Evolutionary conservation across 331 rosid genomes (phyloP).

Genomic region (Arachis monticola): DNA sequence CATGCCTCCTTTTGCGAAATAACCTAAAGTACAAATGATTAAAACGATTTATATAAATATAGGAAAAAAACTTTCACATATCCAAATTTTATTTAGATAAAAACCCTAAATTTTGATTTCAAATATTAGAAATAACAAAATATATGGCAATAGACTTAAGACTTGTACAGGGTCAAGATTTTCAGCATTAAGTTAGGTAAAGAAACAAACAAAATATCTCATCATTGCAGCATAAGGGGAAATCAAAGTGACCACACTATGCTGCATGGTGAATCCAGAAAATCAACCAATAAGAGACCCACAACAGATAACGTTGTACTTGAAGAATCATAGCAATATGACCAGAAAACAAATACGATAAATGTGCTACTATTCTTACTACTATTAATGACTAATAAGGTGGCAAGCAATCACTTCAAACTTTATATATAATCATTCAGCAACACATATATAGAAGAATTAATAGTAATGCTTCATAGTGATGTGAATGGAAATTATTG

Average conservation of each 20-base stretch:
- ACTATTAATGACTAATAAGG: slow-evolving; percentile 20
- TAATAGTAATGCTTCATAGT: not conserved
- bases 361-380: slow-evolving; percentile 11
- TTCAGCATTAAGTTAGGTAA: not conserved
- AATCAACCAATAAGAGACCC: slow-evolving; percentile 36
- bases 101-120: no score
- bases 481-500: slow-evolving; percentile 13
- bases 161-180: slow-evolving; percentile 13
- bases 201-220: slow-evolving; percentile 30
- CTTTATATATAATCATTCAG: slow-evolving; percentile 34
- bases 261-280: slow-evolving; percentile 19
- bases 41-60: no score
- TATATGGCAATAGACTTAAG: not conserved
- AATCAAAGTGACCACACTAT: not conserved
- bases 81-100: no score
- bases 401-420: slow-evolving; percentile 31
- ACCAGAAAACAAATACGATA: slow-evolving; percentile 18
- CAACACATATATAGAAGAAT: not conserved
- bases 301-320: slow-evolving; percentile 36
- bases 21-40: no score
- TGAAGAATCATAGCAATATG: slow-evolving; percentile 17
- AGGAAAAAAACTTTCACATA: no score
- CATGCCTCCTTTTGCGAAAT: no score
- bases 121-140: not conserved
- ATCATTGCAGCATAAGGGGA: not conserved